Conservation (phyloP, 2,329 filamentous ascomycete species). For the Ophiocordyceps camponoti-floridani region DNA sequence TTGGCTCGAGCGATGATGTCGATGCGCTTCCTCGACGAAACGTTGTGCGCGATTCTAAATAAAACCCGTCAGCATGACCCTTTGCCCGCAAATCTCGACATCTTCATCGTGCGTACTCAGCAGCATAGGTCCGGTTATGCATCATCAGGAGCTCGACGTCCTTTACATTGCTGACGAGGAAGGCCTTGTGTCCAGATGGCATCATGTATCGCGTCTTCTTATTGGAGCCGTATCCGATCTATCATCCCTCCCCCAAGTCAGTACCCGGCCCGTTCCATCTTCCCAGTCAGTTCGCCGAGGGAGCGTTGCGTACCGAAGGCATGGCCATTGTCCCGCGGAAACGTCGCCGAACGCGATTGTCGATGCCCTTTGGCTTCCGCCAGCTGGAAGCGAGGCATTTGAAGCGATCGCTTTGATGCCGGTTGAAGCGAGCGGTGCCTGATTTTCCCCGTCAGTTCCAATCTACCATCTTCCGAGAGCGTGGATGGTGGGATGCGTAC, state of each 20-base stretch:
- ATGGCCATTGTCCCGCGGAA: constrained; percentile 93
- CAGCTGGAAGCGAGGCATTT: constrained; percentile 79
- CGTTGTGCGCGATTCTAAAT: constrained; percentile 94
- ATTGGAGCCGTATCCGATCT: constrained; percentile 99
- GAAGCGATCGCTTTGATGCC: constrained; percentile 96
- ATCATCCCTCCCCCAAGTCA: constrained; percentile 3
- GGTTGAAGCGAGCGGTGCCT: constrained; percentile 90
- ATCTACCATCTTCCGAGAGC: no score
- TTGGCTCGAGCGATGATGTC: constrained; percentile 95
- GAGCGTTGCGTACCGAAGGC: constrained; percentile 67
- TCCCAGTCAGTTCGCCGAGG: background rate
- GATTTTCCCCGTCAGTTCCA: no score
- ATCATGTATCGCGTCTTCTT: constrained; percentile 99
- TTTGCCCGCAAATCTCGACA: no score
- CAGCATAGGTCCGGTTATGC: constrained; percentile 99
- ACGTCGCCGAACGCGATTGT: constrained; percentile 90
- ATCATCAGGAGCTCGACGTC: constrained; percentile 97
- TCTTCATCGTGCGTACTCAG: no score
- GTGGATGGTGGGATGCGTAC: constrained; percentile 64
- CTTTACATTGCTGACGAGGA: constrained; percentile 92
- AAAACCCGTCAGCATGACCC: no score
- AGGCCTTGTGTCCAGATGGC: constrained; percentile 98
- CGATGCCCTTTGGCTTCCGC: constrained; percentile 99
- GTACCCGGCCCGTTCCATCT: background rate
- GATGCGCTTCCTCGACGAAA: constrained; percentile 96